Evolutionary conservation across 345 rosid genomes (phyloP), one percentile per base, ranked within the genome.

Genomic region (Linum lewisii): DNA sequence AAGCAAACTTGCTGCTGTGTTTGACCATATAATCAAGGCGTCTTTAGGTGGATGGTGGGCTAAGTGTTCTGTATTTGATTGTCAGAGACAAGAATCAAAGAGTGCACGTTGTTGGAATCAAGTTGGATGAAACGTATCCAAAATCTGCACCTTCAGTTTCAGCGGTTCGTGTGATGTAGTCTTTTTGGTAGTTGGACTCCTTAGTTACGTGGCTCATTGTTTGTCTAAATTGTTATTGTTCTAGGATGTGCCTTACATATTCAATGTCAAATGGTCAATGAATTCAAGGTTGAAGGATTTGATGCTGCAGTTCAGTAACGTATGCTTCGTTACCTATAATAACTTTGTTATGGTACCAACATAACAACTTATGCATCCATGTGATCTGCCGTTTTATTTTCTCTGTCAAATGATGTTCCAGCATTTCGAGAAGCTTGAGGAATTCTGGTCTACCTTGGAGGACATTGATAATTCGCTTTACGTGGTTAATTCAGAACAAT

Each of bases 381-480:
- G 10, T 58, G 24, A 66, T 57, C 54, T 32, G 7, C 10, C 16
- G 15, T 26, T 61, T 32, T 23, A 21, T 19, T 19, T 64, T 61
- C 3, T 57, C 6, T 50, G 21, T 19, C 32, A 57, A 42, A 29
- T 14, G 56, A 57, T 32, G n/a, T n/a, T n/a, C n/a, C 63, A 86
- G 92, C 95, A 90, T 80, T 55, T 86, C 71, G 79, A 81, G 66
- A 76, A 57, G 60, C 86, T 90, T 66, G 81, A 78, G 67, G 84
- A 81, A 59, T 82, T 82, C 65, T 90, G 93, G 93, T 80, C 84
- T 60, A 75, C 82, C 60, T 72, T 90, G 76, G 90, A 87, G 21
- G 90, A 83, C 32, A 84, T 90, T 51, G 95, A 90, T 63, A 69
- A 73, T 50, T 83, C 82, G 66, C 79, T 90, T 37, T 74, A 75